Evolutionary conservation across 164 flowering plant genomes (phyloP).

Genomic region (Paratinospora sagittata): DNA sequence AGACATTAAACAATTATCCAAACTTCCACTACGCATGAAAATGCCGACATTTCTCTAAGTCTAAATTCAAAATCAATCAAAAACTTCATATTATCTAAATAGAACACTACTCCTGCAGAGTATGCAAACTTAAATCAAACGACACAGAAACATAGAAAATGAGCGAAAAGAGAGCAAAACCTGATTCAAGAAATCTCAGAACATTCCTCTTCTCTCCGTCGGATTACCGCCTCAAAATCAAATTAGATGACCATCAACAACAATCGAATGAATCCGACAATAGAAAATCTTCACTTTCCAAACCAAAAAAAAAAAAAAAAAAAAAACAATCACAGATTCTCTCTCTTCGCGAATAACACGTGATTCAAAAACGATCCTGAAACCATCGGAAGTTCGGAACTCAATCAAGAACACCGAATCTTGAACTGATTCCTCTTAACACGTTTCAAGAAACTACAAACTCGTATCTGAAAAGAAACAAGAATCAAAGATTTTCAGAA

Average conservation of each 20-base stretch:
- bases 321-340: no score
- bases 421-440: no score
- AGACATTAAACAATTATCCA: neutral
- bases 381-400: neutral
- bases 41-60: neutral
- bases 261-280: neutral
- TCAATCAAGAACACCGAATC: neutral
- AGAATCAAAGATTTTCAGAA: neutral
- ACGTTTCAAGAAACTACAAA: neutral
- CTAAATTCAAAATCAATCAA: neutral
- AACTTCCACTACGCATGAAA: neutral
- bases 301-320: neutral
- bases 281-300: neutral
- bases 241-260: conserved; percentile 13
- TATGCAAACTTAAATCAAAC: neutral
- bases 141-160: neutral
- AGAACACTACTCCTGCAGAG: neutral
- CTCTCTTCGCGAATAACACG: neutral
- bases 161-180: conserved; percentile 2
- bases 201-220: neutral
- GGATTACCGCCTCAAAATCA: neutral
- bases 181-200: conserved; percentile 3
- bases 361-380: neutral
- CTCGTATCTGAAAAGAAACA: neutral
- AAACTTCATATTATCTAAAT: neutral